These are phyloP conservation scores for Symbiodinium pilosum DNA, from an alignment of 73 alveolate species.

Conservation along the genomic window DNA sequence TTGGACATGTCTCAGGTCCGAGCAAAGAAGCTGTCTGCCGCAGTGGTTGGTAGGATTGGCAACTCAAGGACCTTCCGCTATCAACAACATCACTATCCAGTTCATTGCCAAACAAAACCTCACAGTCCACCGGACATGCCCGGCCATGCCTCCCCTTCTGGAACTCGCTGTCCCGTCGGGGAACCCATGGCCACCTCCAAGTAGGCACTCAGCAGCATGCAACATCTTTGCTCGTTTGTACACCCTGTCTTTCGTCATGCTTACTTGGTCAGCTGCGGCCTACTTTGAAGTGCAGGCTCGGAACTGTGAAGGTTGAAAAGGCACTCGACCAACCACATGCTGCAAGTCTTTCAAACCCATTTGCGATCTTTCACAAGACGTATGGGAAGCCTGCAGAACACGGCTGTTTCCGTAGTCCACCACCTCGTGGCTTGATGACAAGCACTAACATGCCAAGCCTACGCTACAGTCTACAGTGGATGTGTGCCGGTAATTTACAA, in stretches of 20 bases:
- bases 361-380: too few relatives aligned
- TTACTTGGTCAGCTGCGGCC: too few relatives aligned
- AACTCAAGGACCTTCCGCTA: slow-evolving; percentile 20
- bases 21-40: slow-evolving; percentile 45
- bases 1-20: not conserved
- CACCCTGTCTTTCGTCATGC: too few relatives aligned
- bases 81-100: not conserved
- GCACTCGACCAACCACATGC: not conserved
- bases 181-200: not conserved
- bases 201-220: not conserved
- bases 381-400: not conserved
- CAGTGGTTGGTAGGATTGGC: slow-evolving; percentile 31
- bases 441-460: too few relatives aligned
- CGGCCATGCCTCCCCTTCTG: not conserved
- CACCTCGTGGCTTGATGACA: not conserved
- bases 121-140: too few relatives aligned
- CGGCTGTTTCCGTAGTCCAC: slow-evolving; percentile 72
- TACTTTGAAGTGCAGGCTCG: too few relatives aligned
- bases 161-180: not conserved
- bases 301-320: too few relatives aligned
- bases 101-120: not conserved
- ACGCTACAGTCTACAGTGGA: too few relatives aligned
- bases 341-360: too few relatives aligned
- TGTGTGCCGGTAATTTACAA: too few relatives aligned
- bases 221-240: too few relatives aligned